phyloP scores from a whole-genome alignment of 202 grass and related monocot genomes.

The Panicum virgatum region DNA sequence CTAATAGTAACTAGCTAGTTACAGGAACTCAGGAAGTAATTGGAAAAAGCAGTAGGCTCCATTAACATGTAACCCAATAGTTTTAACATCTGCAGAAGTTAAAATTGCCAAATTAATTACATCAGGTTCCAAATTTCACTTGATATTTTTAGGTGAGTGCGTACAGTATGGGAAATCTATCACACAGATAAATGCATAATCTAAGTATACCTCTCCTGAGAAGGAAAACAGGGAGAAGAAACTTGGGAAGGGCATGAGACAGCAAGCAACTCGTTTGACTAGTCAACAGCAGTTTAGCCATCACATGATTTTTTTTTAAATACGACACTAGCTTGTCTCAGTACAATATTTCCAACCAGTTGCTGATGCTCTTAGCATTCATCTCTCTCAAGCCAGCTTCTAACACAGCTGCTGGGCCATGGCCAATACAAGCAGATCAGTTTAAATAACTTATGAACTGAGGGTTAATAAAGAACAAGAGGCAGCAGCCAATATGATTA shows the following conservation, averaged over 20 bases:
- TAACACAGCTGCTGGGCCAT: neutral
- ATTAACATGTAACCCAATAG: neutral
- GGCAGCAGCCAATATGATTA: neutral
- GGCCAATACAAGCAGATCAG: neutral
- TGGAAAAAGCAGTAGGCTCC: neutral
- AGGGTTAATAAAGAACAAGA: neutral
- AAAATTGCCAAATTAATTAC: slow-evolving; percentile 7
- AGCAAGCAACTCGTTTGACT: neutral
- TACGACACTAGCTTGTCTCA: neutral
- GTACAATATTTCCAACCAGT: neutral
- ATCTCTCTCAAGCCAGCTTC: neutral
- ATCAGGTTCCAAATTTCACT: neutral
- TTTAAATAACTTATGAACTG: neutral
- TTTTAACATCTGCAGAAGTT: slow-evolving; percentile 17
- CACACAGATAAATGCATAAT: neutral
- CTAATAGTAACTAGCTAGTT: neutral
- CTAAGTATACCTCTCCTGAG: neutral
- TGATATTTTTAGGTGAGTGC: neutral
- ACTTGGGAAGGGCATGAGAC: neutral
- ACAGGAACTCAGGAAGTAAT: neutral
- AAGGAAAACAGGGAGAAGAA: neutral
- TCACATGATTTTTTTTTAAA: neutral
- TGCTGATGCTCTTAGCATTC: neutral
- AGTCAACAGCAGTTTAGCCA: neutral
- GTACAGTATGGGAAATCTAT: neutral